These are phyloP conservation scores for Polyrhizophydium stewartii DNA, from an alignment of 371 early-diverging fungal species.

Conservation along the genomic window DNA sequence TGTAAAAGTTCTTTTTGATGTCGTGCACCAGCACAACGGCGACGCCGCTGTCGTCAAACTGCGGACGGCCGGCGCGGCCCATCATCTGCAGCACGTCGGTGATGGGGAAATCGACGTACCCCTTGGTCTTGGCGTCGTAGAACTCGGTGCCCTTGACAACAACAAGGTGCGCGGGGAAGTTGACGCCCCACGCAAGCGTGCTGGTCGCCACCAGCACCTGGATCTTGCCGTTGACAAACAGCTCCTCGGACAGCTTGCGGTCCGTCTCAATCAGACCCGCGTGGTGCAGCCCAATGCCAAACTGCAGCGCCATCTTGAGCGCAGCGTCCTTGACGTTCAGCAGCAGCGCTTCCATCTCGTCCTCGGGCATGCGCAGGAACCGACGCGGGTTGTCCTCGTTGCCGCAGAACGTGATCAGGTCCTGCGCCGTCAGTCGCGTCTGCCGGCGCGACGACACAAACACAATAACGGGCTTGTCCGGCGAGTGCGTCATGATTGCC, in stretches of 20 bases:
- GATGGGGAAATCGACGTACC: slow-evolving; percentile 92
- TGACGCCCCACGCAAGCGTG: slow-evolving; percentile 99
- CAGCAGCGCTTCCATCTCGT: slow-evolving; percentile 69
- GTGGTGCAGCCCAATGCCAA: slow-evolving; percentile 98
- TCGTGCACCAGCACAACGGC: slow-evolving; percentile 87
- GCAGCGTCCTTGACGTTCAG: slow-evolving; percentile 69
- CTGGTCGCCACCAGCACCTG: slow-evolving; percentile 95
- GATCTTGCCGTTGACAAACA: slow-evolving; percentile 89
- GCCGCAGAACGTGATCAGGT: slow-evolving; percentile 86
- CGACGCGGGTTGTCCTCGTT: slow-evolving; percentile 88
- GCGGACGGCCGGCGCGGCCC: slow-evolving; percentile 98
- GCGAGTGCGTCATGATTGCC: slow-evolving; percentile 90
- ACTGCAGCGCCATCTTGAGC: slow-evolving; percentile 74
- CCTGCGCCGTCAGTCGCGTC: slow-evolving; percentile 91
- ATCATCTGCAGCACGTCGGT: slow-evolving; percentile 98
- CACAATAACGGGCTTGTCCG: slow-evolving; percentile 88
- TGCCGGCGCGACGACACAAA: slow-evolving; percentile 97
- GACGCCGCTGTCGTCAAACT: slow-evolving; percentile 89
- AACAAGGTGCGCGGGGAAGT: slow-evolving; percentile 97
- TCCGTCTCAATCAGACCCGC: slow-evolving; percentile 93
- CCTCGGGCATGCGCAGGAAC: slow-evolving; percentile 82
- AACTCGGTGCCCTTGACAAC: slow-evolving; percentile 98
- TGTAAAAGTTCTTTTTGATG: slow-evolving; percentile 92
- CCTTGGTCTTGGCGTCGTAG: slow-evolving; percentile 83
- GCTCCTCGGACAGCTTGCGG: slow-evolving; percentile 86